phyloP scores from a whole-genome alignment of 495 filamentous ascomycete genomes.

The Podospora conica region DNA sequence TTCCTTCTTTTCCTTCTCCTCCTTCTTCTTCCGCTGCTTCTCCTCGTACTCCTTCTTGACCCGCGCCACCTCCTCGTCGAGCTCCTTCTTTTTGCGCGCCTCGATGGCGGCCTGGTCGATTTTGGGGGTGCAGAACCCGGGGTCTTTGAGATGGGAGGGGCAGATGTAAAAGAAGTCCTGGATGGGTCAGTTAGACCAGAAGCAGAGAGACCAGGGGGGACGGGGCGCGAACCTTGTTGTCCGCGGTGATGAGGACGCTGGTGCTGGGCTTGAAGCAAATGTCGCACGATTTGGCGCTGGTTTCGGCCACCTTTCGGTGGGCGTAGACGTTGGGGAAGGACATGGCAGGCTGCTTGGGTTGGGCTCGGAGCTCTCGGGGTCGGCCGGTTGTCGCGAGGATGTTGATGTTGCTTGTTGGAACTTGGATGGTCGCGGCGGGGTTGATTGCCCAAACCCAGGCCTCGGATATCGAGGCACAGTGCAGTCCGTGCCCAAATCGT shows the following conservation, averaged over 20 bases:
- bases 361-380: background rate
- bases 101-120: conserved; percentile 69
- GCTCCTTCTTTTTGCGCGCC: conserved; percentile 60
- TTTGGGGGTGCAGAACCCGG: conserved; percentile 72
- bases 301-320: conserved; percentile 82
- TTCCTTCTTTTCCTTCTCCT: conserved; percentile 40
- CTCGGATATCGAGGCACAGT: background rate
- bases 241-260: conserved; percentile 81
- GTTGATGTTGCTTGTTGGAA: background rate
- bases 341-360: conserved; percentile 15
- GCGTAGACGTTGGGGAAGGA: conserved; percentile 77
- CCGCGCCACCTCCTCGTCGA: conserved; percentile 62
- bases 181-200: conserved; percentile 1
- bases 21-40: conserved; percentile 56
- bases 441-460: background rate
- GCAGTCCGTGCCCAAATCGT: background rate
- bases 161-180: conserved; percentile 96
- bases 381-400: background rate
- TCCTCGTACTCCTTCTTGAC: conserved; percentile 77
- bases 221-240: conserved; percentile 63
- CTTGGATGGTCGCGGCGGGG: background rate
- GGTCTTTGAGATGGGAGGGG: conserved; percentile 75
- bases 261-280: conserved; percentile 87
- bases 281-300: conserved; percentile 71
- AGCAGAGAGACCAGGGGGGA: background rate